These are phyloP conservation scores for Xylaria sp. DNA, from an alignment of 2,329 filamentous ascomycete species.

Conservation along the genomic window DNA sequence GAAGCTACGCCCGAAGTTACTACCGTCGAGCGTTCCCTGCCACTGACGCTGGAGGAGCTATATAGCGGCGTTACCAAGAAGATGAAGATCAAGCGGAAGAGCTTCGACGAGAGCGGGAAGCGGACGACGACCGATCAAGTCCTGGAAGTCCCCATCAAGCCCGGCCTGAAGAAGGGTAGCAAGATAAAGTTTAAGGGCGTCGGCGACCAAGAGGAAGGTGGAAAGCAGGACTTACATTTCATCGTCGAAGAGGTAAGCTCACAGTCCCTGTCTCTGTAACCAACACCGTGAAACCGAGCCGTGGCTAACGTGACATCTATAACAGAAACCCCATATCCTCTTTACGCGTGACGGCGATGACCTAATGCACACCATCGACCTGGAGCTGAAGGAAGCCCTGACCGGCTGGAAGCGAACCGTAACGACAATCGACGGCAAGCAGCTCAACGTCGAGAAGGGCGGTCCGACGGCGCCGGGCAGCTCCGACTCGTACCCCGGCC, in stretches of 20 bases:
- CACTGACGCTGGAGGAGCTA: slow-evolving; percentile 83
- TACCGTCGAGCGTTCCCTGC: slow-evolving; percentile 82
- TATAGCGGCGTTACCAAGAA: slow-evolving; percentile 90
- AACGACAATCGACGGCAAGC: slow-evolving; percentile 88
- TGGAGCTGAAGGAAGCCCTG: slow-evolving; percentile 89
- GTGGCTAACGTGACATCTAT: slow-evolving; percentile 43
- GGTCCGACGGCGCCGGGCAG: slow-evolving; percentile 86
- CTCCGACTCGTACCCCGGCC: slow-evolving; percentile 76
- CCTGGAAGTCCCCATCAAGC: slow-evolving; percentile 92
- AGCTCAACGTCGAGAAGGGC: slow-evolving; percentile 75
- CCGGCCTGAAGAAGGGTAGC: slow-evolving; percentile 91
- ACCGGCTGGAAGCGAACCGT: slow-evolving; percentile 94
- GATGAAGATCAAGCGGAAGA: slow-evolving; percentile 98
- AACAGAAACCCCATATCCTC: slow-evolving; percentile 80
- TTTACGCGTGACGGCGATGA: slow-evolving; percentile 90
- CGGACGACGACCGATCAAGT: slow-evolving; percentile 86
- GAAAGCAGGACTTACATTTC: slow-evolving; percentile 93
- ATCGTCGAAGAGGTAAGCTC: slow-evolving; percentile 84
- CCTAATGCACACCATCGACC: slow-evolving; percentile 74
- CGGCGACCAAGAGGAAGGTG: slow-evolving; percentile 96
- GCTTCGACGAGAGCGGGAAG: slow-evolving; percentile 84
- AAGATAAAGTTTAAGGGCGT: slow-evolving; percentile 99
- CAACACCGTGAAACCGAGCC: neutral
- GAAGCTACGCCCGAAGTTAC: slow-evolving; percentile 80
- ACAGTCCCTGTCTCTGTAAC: slow-evolving; percentile 4